A percentile compares a stretch with the other conserved stretches of the same genome.
Conservation (phyloP, 257 asterid genomes). For the Echites panduratus region DNA sequence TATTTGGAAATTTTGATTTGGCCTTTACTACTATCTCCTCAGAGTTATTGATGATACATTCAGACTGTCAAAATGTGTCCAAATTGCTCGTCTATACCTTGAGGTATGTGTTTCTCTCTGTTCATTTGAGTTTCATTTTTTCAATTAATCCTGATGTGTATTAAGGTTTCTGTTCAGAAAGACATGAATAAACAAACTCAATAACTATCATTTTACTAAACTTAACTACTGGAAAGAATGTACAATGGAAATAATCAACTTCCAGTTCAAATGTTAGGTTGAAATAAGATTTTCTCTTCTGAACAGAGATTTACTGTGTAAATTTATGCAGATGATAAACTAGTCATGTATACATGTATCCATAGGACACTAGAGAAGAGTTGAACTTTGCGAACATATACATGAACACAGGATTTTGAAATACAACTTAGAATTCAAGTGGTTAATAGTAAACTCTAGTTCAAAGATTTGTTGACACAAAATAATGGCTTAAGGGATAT, state of each 20-base stretch:
- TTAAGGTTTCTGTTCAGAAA: not conserved
- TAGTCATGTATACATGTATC: too few relatives aligned
- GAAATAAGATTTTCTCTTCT: not conserved
- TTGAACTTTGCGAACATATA: too few relatives aligned
- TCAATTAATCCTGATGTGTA: not conserved
- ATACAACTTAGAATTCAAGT: not conserved
- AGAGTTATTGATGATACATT: constrained; percentile 92
- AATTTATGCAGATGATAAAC: not conserved
- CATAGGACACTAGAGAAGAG: not conserved
- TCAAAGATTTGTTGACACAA: not conserved
- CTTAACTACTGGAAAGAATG: not conserved
- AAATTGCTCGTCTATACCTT: constrained; percentile 92
- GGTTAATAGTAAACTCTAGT: not conserved
- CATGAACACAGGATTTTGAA: not conserved
- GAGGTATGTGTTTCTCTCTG: constrained; percentile 48
- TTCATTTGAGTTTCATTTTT: not conserved
- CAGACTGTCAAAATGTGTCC: constrained; percentile 86
- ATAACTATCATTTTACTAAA: not conserved
- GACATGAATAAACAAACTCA: not conserved
- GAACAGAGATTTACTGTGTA: not conserved
- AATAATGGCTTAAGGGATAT: not conserved
- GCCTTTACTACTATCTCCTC: constrained; percentile 21
- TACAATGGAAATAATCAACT: not conserved
- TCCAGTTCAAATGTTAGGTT: not conserved
- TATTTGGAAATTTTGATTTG: constrained; percentile 5